Evolutionary conservation across 2,329 filamentous ascomycete genomes (phyloP).

Genomic region (Claviceps citrina): DNA sequence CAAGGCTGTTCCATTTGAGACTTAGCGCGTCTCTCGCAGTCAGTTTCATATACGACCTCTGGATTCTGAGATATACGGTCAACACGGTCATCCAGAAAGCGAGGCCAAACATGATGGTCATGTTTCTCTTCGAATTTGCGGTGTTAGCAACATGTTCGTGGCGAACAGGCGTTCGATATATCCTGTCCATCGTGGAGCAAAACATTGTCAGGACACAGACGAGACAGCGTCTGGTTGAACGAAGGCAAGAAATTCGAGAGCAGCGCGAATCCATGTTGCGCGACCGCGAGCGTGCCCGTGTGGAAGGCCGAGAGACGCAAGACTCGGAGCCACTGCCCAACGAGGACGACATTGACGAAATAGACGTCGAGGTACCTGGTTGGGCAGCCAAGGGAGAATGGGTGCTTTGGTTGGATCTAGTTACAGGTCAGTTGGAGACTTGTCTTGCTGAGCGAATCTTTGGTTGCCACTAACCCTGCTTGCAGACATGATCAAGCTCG

Average conservation of each 20-base stretch:
- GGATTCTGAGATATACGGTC: constrained; percentile 68
- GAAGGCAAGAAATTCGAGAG: constrained; percentile 51
- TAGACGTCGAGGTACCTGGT: constrained; percentile 86
- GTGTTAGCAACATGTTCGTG: constrained; percentile 66
- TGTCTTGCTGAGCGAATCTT: background rate
- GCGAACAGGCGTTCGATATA: constrained; percentile 66
- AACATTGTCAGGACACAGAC: constrained; percentile 63
- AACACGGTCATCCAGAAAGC: constrained; percentile 73
- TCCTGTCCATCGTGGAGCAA: constrained; percentile 62
- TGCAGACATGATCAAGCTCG: constrained; percentile 74
- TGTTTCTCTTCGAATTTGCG: constrained; percentile 97
- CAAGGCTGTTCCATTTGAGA: constrained; percentile 71
- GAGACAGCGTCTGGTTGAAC: constrained; percentile 48
- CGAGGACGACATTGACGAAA: constrained; percentile 72
- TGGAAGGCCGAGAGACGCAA: constrained; percentile 43
- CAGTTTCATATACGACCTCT: constrained; percentile 65
- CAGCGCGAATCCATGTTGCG: constrained; percentile 37
- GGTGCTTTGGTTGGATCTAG: constrained; percentile 73
- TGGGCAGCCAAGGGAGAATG: constrained; percentile 95
- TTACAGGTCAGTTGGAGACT: constrained; percentile 44
- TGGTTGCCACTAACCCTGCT: constrained; percentile 1
- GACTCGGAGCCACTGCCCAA: constrained; percentile 37
- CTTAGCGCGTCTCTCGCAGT: constrained; percentile 64
- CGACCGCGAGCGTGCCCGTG: constrained; percentile 31
- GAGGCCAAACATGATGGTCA: constrained; percentile 97